Base-by-base conservation (phyloP, 352 stramenopile species). In the Globisporangium splendens region DNA sequence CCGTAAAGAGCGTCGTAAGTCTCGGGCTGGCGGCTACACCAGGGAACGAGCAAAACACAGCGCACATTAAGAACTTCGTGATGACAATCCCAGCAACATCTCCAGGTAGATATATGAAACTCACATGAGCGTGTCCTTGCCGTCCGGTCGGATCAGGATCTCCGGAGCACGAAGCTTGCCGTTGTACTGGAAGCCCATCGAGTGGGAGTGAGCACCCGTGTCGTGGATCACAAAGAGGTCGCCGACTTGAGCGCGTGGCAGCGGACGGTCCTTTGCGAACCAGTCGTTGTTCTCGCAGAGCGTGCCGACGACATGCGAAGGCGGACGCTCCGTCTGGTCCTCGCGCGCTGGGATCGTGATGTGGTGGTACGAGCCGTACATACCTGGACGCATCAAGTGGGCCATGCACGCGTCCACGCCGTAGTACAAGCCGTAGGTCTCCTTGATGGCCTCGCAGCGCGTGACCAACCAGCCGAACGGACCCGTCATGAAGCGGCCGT, bases 131-230 rank as follows among this genome's bases (percentile, higher is more conserved):
- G 75, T 68, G 42, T 81, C 70, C 31, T 55, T 55, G 52, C 77
- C 80, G 58, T 88, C 66, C 4, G 72, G 46, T 6, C 79, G 77
- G 42, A 93, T 62, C 6, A 96, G 80, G 38, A 96, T 70, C 59
- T 96, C 88, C n/a, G 88, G 87, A 8, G 88, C 86, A 18, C 88
- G 84, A 50, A 96, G 75, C 61, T 96, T 96, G 65, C 88, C 88
- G 52, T 96, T 96, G 82, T 96, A 96, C 70, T 96, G 88, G 66
- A 96, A 96, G 28, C 88, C 88, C 88, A 96, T 96, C 63, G 86
- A 96, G 73, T 96, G 87, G n/a, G 84, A 77, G 68, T 96, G 88
- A 44, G 88, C 88, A 48, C 88, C 88, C 2, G 86, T 93, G 69
- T 96, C 88, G 70, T 96, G 77, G 54, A 96, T 93, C 47, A 96